Conservation (phyloP, 148 eudicot species). For the Cornus florida region DNA sequence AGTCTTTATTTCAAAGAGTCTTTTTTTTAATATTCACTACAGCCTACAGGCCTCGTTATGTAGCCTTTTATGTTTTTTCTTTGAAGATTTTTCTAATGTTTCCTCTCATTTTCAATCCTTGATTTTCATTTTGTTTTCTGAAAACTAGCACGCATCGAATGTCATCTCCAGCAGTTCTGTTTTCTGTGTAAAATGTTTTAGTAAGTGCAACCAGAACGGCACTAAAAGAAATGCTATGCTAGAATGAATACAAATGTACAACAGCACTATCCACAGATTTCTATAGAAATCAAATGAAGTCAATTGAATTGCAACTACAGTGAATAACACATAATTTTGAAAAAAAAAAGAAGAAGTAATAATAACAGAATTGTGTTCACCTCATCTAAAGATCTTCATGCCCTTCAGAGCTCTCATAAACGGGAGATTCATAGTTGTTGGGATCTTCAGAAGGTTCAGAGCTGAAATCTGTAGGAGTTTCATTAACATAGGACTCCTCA, state of each 20-base stretch:
- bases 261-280: neutral
- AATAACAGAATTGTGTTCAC: neutral
- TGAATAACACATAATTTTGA: neutral
- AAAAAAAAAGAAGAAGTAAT: neutral
- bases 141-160: neutral
- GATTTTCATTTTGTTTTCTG: neutral
- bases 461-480: conserved; percentile 12
- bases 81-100: no score
- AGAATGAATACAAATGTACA: neutral
- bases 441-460: conserved; percentile 13
- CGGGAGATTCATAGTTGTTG: conserved; percentile 12
- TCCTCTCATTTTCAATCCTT: neutral
- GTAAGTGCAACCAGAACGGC: neutral
- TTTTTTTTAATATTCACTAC: neutral
- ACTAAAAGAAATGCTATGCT: neutral
- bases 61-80: no score
- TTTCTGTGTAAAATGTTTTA: no score
- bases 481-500: conserved; percentile 11
- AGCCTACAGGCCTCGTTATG: neutral
- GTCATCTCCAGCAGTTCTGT: neutral
- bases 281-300: conserved; percentile 5
- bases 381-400: conserved; percentile 27
- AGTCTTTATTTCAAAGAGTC: no score
- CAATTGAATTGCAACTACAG: neutral
- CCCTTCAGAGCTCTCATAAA: conserved; percentile 10